Evolutionary conservation across 2,329 filamentous ascomycete species (phyloP), one percentile per base, ranked within the genome.

Genomic region (Amylocarpus encephaloides): DNA sequence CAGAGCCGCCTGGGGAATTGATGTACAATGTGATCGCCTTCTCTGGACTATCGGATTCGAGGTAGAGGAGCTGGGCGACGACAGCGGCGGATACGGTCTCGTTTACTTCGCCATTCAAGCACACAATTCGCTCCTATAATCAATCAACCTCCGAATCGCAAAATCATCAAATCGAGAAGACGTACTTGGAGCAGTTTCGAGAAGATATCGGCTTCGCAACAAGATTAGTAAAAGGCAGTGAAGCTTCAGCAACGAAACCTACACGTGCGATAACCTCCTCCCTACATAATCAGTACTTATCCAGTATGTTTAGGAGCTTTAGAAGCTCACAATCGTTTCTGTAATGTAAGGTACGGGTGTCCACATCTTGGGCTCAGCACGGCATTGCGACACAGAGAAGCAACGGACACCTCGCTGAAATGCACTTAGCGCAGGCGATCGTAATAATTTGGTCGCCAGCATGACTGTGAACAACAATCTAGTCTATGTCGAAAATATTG

Each of bases 1-100:
- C 91, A 38, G 87, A 92, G 49, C 93, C 93, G 44, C 93, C 93
- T 0, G 92, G 92, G 0, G 88, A 95, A 73, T 98, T 95, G 69
- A 98, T 98, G 70, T 98, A 98, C 68, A 98, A 87, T 46, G 88
- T 93, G 58, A 98, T 97, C 11, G 90, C 87, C 68, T 95, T 96
- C 49, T 94, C 83, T 3, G 92, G 91, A 64, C 88, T 89, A 66
- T 98, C 93, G 63, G 92, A 93, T 76, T 98, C 94, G 68, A 98
- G 89, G 79, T 91, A 98, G 56, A 98, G 85, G 18, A 98, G 82
- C 68, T 98, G 94, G 1, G 93, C 89, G 26, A 97, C 92, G 56
- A 97, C 89, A 38, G 86, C 88, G n/a, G 93, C 92, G 34, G 90
- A 95, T 59, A 93, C 82, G 38, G 80, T 85, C 66, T 95, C 88